phyloP scores from a whole-genome alignment of 1,284 basidiomycete species.

The Ceratobasidium sp. region DNA sequence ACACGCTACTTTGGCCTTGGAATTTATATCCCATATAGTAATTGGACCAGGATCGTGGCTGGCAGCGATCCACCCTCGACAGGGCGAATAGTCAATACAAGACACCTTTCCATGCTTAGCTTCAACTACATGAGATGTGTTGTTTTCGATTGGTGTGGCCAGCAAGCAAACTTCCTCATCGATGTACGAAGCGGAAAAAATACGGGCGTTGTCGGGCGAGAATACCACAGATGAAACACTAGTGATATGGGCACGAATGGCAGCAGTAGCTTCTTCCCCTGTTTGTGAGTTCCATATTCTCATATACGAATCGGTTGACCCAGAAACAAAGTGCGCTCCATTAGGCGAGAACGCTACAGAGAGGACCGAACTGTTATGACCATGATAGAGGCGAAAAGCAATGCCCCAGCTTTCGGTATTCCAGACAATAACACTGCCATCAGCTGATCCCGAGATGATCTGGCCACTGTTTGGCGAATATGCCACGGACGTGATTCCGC shows the following conservation, averaged over 20 bases:
- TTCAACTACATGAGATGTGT: no score
- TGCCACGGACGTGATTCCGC: neutral
- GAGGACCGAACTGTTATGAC: neutral
- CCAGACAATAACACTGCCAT: neutral
- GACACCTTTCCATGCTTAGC: no score
- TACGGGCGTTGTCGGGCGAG: neutral
- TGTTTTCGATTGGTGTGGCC: no score
- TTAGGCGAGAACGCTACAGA: neutral
- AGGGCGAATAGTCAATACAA: constrained; percentile 5
- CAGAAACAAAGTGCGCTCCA: neutral
- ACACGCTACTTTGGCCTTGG: no score
- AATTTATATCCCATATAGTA: constrained; percentile 29
- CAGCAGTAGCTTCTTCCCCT: no score
- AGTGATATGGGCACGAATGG: no score
- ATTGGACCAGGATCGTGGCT: constrained; percentile 19
- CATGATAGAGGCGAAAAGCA: neutral
- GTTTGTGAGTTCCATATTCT: neutral
- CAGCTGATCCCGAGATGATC: neutral
- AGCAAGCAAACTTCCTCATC: neutral
- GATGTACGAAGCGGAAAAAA: neutral
- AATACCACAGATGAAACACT: neutral
- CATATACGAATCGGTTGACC: neutral
- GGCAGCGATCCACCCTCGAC: constrained; percentile 7
- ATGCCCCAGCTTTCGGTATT: neutral
- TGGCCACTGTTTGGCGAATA: neutral